Evolutionary conservation across 176 grass and related monocot genomes (phyloP).

Genomic region (Panicum miliaceum): DNA sequence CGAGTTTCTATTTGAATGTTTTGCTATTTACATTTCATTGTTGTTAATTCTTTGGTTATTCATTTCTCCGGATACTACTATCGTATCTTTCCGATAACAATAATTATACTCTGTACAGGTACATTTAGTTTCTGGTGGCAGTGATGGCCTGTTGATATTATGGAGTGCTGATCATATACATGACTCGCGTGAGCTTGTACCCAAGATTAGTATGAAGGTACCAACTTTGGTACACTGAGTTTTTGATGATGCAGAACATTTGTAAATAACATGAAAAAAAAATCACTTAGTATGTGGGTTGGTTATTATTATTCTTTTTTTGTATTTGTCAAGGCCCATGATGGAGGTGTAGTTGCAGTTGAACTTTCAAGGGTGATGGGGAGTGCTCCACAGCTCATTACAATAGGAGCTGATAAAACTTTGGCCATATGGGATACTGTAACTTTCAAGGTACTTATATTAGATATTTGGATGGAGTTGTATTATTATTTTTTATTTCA

Average conservation of each 20-base stretch:
- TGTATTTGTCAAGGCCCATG: constrained; percentile 73
- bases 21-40: constrained; percentile 28
- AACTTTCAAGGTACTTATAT: constrained; percentile 81
- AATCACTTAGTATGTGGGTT: constrained; percentile 22
- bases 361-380: constrained; percentile 98
- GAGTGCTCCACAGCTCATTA: constrained; percentile 97
- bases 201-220: constrained; percentile 98
- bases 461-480: constrained; percentile 22
- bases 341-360: constrained; percentile 94
- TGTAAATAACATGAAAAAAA: constrained; percentile 20
- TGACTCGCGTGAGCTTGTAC: constrained; percentile 92
- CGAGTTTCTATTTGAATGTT: constrained; percentile 17
- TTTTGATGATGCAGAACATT: constrained; percentile 21
- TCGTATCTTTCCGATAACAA: constrained; percentile 31
- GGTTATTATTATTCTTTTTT: constrained; percentile 35
- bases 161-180: constrained; percentile 97
- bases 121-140: constrained; percentile 95
- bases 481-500: constrained; percentile 35
- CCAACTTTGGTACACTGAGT: not conserved
- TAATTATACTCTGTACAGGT: constrained; percentile 56
- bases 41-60: constrained; percentile 26
- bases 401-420: constrained; percentile 98
- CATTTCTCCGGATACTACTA: not conserved
- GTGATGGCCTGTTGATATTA: constrained; percentile 91
- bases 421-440: constrained; percentile 98